These are phyloP conservation scores for Kwoniella dendrophila DNA, from an alignment of 768 basidiomycete genomes.

Conservation along the genomic window DNA sequence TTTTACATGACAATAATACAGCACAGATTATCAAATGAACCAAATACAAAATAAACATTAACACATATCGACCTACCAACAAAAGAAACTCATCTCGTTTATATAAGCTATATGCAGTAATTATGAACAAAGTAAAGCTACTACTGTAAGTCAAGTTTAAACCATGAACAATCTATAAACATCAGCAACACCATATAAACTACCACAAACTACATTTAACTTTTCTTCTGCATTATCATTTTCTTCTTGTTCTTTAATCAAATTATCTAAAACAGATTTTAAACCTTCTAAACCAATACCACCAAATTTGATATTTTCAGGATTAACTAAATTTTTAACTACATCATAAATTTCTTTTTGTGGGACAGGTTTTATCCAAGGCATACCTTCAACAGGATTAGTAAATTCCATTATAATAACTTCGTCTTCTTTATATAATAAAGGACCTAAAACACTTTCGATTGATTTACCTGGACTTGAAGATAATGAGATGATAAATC, in stretches of 20 bases:
- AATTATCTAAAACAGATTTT: constrained; percentile 63
- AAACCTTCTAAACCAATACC: constrained; percentile 30
- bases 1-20: no score
- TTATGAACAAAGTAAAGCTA: no score
- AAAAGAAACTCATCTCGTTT: no score
- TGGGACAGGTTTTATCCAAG: constrained; percentile 77
- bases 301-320: constrained; percentile 16
- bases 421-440: constrained; percentile 60
- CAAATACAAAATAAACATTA: no score
- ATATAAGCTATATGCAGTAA: no score
- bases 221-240: constrained; percentile 19
- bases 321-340: constrained; percentile 27
- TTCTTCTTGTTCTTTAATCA: constrained; percentile 42
- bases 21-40: no score
- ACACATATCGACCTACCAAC: no score
- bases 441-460: constrained; percentile 67
- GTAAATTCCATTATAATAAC: constrained; percentile 49
- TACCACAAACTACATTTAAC: constrained; percentile 78
- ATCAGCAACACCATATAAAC: constrained; percentile 92
- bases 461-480: constrained; percentile 84
- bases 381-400: constrained; percentile 80
- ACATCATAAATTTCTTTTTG: constrained; percentile 60
- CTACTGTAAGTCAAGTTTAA: no score
- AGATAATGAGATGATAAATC: constrained; percentile 79
- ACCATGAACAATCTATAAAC: constrained; percentile 74